Conservation (phyloP, 345 rosid species). For the Eucalyptus regnans region DNA sequence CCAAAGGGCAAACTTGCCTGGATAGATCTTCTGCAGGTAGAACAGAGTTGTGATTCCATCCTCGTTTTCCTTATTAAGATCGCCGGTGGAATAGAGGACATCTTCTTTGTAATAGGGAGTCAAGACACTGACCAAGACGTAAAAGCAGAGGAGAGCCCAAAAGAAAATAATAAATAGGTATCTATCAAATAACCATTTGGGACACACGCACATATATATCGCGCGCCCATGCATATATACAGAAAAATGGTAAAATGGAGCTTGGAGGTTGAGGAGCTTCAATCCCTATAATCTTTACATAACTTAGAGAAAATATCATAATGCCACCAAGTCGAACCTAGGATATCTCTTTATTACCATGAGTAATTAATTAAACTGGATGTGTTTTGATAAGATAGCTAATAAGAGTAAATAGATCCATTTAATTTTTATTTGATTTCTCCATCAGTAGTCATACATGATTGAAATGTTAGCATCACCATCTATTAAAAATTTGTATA, state of each 20-base stretch:
- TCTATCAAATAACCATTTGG: neutral
- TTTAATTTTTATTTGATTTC: neutral
- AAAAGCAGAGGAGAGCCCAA: neutral
- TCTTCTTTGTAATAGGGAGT: slow-evolving; percentile 88
- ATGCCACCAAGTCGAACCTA: neutral
- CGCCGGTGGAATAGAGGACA: slow-evolving; percentile 76
- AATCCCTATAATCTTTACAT: neutral
- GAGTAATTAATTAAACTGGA: neutral
- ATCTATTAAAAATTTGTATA: neutral
- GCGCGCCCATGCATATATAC: neutral
- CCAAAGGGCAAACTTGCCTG: slow-evolving; percentile 42
- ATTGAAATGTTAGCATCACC: neutral
- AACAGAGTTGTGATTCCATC: slow-evolving; percentile 81
- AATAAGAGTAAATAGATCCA: neutral
- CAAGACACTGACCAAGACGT: slow-evolving; percentile 46
- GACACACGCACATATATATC: fast-evolving
- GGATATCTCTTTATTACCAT: neutral
- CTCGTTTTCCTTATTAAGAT: slow-evolving; percentile 73
- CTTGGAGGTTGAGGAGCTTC: neutral
- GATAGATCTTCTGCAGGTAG: slow-evolving; percentile 83
- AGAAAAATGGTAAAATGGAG: neutral
- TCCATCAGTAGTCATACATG: neutral
- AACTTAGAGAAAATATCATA: neutral
- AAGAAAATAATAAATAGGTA: neutral
- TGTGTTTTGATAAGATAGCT: neutral